Evolutionary conservation across 2,329 filamentous ascomycete genomes (phyloP).

Genomic region (Colletotrichum sidae): DNA sequence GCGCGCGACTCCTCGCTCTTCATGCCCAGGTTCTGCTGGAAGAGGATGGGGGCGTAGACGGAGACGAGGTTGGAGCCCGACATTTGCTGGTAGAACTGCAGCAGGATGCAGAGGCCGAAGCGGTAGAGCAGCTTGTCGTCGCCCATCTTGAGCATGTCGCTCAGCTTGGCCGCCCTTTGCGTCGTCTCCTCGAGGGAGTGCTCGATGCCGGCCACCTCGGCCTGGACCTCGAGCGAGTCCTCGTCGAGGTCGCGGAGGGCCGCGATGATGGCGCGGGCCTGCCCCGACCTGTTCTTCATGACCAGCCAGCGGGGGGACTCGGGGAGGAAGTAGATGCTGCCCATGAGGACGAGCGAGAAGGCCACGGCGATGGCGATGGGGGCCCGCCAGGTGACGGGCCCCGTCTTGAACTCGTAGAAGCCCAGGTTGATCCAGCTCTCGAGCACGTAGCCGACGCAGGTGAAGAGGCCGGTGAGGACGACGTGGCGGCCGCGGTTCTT

Average conservation of each 20-base stretch:
- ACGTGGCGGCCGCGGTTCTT: constrained; percentile 57
- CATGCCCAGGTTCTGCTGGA: constrained; percentile 55
- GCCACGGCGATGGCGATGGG: constrained; percentile 50
- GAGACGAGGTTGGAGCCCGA: constrained; percentile 48
- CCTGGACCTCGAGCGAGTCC: constrained; percentile 62
- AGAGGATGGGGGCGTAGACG: constrained; percentile 53
- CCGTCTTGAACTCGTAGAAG: constrained; percentile 49
- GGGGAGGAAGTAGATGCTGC: constrained; percentile 47
- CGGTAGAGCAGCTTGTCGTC: constrained; percentile 61
- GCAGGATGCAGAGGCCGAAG: constrained; percentile 61
- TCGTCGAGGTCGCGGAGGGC: constrained; percentile 61
- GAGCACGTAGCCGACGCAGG: constrained; percentile 45
- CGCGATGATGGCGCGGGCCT: constrained; percentile 46
- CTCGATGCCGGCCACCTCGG: constrained; percentile 61
- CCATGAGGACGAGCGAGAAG: constrained; percentile 48
- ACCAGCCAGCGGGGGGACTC: constrained; percentile 51
- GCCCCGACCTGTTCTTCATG: constrained; percentile 44
- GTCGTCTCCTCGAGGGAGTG: constrained; percentile 57
- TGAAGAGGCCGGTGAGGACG: constrained; percentile 46
- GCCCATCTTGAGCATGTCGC: constrained; percentile 60
- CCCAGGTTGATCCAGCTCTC: constrained; percentile 59
- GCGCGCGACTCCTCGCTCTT: constrained; percentile 51
- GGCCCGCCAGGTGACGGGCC: constrained; percentile 46
- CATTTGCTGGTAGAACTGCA: constrained; percentile 59
- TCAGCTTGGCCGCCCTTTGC: constrained; percentile 50